Evolutionary conservation across 345 rosid species (phyloP), one percentile per base, ranked within the genome.

Genomic region (Syzygium aromaticum): DNA sequence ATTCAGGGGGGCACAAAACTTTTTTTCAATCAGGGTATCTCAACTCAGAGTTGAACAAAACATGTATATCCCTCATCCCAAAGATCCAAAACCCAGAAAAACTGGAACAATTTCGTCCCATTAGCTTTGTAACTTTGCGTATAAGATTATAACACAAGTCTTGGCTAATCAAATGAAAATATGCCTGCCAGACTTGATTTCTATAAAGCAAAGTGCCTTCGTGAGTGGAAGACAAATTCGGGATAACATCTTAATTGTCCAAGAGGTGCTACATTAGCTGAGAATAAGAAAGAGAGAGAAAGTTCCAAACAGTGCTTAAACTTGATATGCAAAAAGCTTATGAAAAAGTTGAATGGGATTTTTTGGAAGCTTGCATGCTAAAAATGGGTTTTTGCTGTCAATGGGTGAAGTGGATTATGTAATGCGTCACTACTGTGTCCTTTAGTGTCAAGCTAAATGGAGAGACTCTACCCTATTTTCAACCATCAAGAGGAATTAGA

Each of bases 251-350:
- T 56, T 56, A 22, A 10, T 56, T 1, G 13, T 56, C 2, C n/a
- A 57, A 1, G 28, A 57, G 28, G 63, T 23, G 13, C 28, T 57
- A 3, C 28, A 23, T 23, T 0, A 57, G 6, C 0, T 57, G 1
- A 57, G 63, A 57, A 23, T 5, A 22, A 23, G n/a, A 23, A 57
- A 57, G 4, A 0, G 0, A 23, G 13, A 57, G 13, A 57, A 57
- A 23, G 63, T 57, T 57, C 28, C 3, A 23, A 0, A n/a, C 3
- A 22, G 0, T 57, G 13, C 14, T 57, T 23, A 57, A 57, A 57
- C 12, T 57, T 23, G 28, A 57, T 57, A 57, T 57, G 63, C n/a
- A 57, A 23, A 57, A 57, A n/a, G 28, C 28, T 9, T 25, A 23
- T 23, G 63, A 23, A 1, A 33, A 3, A 57, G 61, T 56, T 22